These are phyloP conservation scores for Lenwebbia sp. DNA, from an alignment of 345 rosid species.

Conservation along the genomic window DNA sequence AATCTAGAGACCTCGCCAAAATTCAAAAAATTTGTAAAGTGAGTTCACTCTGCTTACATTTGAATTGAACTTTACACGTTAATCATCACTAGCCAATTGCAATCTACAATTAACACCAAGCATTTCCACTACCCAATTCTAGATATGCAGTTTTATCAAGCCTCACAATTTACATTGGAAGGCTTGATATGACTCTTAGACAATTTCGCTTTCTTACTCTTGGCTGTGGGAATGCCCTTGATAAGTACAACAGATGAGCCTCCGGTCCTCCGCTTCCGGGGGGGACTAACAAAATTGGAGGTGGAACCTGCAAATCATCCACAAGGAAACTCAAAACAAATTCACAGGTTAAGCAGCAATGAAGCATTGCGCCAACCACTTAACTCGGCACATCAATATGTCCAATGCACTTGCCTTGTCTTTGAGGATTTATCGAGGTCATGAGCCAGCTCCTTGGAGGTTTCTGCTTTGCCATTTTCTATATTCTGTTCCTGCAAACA, in stretches of 20 bases:
- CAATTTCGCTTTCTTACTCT: conserved; percentile 19
- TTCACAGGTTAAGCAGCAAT: neutral
- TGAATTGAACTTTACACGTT: neutral
- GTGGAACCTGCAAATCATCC: conserved; percentile 8
- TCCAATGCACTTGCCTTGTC: neutral
- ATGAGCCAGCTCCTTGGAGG: conserved; percentile 14
- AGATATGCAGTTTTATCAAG: neutral
- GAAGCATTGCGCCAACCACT: neutral
- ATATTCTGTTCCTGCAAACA: conserved; percentile 19
- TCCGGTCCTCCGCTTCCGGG: conserved; percentile 30
- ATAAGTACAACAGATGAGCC: conserved; percentile 29
- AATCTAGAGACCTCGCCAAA: neutral
- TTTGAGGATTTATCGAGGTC: conserved; percentile 20
- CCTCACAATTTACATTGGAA: neutral
- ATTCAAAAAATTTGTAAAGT: neutral
- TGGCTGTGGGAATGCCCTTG: conserved; percentile 23
- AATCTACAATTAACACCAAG: neutral
- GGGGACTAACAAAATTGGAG: conserved; percentile 20
- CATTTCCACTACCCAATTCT: neutral
- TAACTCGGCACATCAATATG: neutral
- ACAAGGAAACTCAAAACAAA: neutral
- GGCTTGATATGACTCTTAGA: conserved; percentile 12
- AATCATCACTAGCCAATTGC: neutral
- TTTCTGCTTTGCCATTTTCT: conserved; percentile 15
- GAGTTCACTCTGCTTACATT: neutral